Evolutionary conservation across 2,329 filamentous ascomycete species (phyloP), one percentile per base, ranked within the genome.

Genomic region (Ceratocystis albifundus): DNA sequence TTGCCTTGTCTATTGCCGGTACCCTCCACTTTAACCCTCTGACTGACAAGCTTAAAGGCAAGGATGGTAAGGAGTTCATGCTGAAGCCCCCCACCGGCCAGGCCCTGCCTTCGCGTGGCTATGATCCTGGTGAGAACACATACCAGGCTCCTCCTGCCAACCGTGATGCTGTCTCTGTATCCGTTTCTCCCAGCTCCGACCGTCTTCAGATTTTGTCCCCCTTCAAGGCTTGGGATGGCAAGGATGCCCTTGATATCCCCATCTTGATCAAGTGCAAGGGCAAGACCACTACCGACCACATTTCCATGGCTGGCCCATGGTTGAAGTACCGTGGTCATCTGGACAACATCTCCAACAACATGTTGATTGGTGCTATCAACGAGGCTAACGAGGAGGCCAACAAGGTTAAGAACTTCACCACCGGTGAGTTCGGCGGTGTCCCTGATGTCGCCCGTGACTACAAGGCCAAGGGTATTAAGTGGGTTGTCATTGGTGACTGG

Each of bases 261-360:
- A 96, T 99, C 74, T 82, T 99, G 70, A 96, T 97, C 84, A 99
- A 99, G 87, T 84, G 88, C 70, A 79, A 94, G 79, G 93, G 93
- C 78, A 96, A 97, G 86, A 96, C 91, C 71, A 96, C 92, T 70
- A 96, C 92, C 70, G 92, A 96, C 75, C 91, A 96, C 81, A 96
- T 96, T 79, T 96, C 91, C 69, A 95, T 96, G 90, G 92, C 91
- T 71, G 91, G 92, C 71, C 91, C 92, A 69, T 96, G 92, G 92
- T 82, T 97, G 77, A 96, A 96, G 84, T 97, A 96, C 85, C 90
- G 93, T 84, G 93, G 93, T 70, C 93, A 97, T 77, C 84, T 97
- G 74, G 93, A 96, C 85, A 97, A 97, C 85, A 96, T 97, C 80
- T 96, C 92, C 76, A 96, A 97, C 87, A 97, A 97, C 85, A 96